Evolutionary conservation across 495 filamentous ascomycete genomes (phyloP), one percentile per base, ranked within the genome.

Genomic region (Aspergillus funiculosus): DNA sequence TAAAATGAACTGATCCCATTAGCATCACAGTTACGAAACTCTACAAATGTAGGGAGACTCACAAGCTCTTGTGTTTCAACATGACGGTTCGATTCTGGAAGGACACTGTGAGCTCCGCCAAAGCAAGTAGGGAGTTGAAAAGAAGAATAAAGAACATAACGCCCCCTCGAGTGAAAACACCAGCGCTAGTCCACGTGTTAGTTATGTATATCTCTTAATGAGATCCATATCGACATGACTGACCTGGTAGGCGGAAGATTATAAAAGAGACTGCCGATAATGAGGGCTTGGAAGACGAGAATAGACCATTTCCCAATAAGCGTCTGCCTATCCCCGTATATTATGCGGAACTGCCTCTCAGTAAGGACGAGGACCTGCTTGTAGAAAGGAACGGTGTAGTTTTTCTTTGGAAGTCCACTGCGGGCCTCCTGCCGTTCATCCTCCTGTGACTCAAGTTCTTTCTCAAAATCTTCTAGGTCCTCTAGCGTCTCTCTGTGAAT

Each of bases 251-350:
- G 43, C 0, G 83, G 83, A 1, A 82, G 73, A 31, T 89, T 68
- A 62, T 78, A 91, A 57, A 90, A 94, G 8, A 89, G 56, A 46
- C 78, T 83, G 27, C 88, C 86, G 14, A 89, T 75, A 41, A 94
- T 85, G 5, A 92, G 64, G 18, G 82, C 79, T 52, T 86, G 81
- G 61, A 87, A 83, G 21, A 86, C 48, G 29, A 85, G 78, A 31
- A 78, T 78, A 15, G 71, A 70, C 72, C 77, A 79, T 53, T 73
- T 73, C 4, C 63, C 66, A 28, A 61, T 46, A 18, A 82, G 58
- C 1, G 74, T 73, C 26, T 71, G 64, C 48, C 60, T 69, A 45
- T 85, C 82, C 8, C 80, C 80, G 46, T 74, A 57, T 73, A 86
- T 85, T 35, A 86, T 73, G 11, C 78, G 59, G 35, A 82, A 79